Evolutionary conservation across 805 yeast genomes (phyloP).

Genomic region (Yarrowia alimentaria): DNA sequence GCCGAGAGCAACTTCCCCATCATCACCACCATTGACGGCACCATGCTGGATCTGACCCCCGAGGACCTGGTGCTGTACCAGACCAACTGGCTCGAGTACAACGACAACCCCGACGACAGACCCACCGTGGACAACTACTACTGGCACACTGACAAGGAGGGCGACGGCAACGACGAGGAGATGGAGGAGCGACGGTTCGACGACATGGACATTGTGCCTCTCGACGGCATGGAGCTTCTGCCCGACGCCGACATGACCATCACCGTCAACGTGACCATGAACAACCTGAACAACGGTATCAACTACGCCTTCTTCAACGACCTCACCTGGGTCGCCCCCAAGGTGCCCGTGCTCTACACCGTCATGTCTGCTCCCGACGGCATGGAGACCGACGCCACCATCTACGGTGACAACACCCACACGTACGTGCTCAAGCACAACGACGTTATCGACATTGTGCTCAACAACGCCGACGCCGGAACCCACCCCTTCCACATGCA

Average conservation of each 20-base stretch:
- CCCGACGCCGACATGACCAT: constrained; percentile 67
- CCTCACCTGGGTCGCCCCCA: constrained; percentile 72
- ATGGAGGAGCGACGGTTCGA: constrained; percentile 51
- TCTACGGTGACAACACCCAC: constrained; percentile 82
- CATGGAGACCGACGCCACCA: constrained; percentile 52
- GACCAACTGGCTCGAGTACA: constrained; percentile 71
- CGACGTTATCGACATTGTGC: constrained; percentile 71
- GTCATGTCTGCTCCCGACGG: constrained; percentile 61
- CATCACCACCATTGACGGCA: constrained; percentile 74
- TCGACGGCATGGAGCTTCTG: constrained; percentile 51
- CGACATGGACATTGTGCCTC: constrained; percentile 74
- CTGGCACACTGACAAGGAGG: constrained; percentile 34
- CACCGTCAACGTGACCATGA: constrained; percentile 76
- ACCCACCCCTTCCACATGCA: constrained; percentile 97
- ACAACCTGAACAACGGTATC: constrained; percentile 78
- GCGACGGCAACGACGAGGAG: constrained; percentile 46
- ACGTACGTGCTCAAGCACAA: constrained; percentile 65
- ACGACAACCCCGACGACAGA: constrained; percentile 50
- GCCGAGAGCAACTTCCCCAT: constrained; percentile 70
- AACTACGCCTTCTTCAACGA: constrained; percentile 97
- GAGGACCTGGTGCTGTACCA: constrained; percentile 62
- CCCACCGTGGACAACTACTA: constrained; percentile 47
- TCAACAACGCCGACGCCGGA: constrained; percentile 88
- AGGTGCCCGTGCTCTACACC: constrained; percentile 80
- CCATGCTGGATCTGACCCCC: constrained; percentile 78